Conservation (phyloP, 345 rosid genomes). For the Clarkia xantiana region DNA sequence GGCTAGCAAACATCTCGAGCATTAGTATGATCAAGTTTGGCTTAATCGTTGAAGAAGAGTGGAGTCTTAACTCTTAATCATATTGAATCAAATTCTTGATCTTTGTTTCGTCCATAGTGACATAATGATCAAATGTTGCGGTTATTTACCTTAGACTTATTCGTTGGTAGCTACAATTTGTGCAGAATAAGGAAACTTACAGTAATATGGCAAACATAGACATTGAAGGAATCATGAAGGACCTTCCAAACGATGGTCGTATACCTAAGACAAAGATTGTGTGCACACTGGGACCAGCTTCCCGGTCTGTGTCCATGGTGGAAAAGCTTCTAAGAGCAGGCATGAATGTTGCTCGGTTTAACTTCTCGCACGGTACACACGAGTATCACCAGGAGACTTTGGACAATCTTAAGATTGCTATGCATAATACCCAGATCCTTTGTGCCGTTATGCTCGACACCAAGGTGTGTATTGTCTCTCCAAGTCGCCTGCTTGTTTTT, state of each 20-base stretch:
- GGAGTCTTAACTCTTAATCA: too few relatives aligned
- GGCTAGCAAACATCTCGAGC: too few relatives aligned
- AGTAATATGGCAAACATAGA: slow-evolving; percentile 66
- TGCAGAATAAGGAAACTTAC: background rate
- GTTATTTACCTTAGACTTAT: too few relatives aligned
- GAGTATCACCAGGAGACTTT: slow-evolving; percentile 81
- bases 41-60: too few relatives aligned
- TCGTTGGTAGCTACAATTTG: too few relatives aligned
- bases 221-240: slow-evolving; percentile 60
- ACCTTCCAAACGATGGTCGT: slow-evolving; percentile 35
- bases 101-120: too few relatives aligned
- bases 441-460: slow-evolving; percentile 74
- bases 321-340: slow-evolving; percentile 88
- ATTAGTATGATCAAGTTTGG: too few relatives aligned
- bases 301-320: slow-evolving; percentile 59
- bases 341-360: slow-evolving; percentile 94
- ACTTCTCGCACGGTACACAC: slow-evolving; percentile 89
- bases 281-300: slow-evolving; percentile 84
- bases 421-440: slow-evolving; percentile 51
- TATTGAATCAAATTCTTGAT: too few relatives aligned
- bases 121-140: too few relatives aligned
- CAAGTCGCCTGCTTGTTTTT: background rate
- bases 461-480: slow-evolving; percentile 23
- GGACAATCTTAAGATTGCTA: slow-evolving; percentile 57
- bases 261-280: slow-evolving; percentile 78